phyloP scores from a whole-genome alignment of 148 eudicot genomes.

The Fagopyrum tataricum region DNA sequence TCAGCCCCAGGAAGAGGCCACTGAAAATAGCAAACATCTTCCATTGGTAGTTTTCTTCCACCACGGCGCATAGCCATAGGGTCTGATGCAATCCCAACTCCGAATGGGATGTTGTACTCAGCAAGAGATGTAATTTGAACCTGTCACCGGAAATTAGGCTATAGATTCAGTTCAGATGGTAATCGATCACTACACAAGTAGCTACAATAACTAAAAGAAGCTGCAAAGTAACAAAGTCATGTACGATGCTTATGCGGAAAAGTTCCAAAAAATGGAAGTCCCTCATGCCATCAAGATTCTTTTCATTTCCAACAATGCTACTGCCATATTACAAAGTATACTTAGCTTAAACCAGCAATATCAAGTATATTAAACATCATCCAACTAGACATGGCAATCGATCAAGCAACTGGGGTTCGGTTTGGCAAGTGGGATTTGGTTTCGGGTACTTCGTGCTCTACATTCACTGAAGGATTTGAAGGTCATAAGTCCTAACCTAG shows the following conservation, averaged over 20 bases:
- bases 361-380: not conserved
- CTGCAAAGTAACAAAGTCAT: not conserved
- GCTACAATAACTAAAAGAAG: not conserved
- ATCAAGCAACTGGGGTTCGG: not conserved
- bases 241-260: not conserved
- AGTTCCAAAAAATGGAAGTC: not conserved
- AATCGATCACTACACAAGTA: not conserved
- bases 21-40: slow-evolving; percentile 75
- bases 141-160: slow-evolving; percentile 30
- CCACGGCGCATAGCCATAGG: slow-evolving; percentile 93
- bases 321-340: not conserved
- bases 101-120: slow-evolving; percentile 57
- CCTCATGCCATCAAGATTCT: not conserved
- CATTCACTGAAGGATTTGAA: not conserved
- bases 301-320: not conserved
- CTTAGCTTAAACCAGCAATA: not conserved
- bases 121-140: slow-evolving; percentile 56
- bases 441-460: not conserved
- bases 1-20: slow-evolving; percentile 85
- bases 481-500: not conserved
- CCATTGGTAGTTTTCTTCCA: slow-evolving; percentile 89
- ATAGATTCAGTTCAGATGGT: slow-evolving; percentile 4
- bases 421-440: not conserved
- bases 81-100: slow-evolving; percentile 84
- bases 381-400: not conserved